Evolutionary conservation across 208 protist genomes (phyloP).

Genomic region (Tetramitus jugosus): DNA sequence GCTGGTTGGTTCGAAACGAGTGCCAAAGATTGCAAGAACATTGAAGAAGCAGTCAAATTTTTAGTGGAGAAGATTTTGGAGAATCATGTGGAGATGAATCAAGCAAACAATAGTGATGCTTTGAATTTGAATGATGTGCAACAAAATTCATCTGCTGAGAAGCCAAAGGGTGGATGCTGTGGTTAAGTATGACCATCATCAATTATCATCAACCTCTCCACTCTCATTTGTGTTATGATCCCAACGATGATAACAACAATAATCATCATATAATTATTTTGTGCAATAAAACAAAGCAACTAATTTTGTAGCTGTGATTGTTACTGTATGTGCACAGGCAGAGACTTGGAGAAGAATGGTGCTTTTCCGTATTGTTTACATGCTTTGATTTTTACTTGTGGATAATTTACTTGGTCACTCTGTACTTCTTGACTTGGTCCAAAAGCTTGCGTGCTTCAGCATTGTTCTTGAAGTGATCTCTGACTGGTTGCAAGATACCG

Average conservation of each 20-base stretch:
- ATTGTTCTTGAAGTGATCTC: slow-evolving; percentile 78
- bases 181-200: not conserved
- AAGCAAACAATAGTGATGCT: not conserved
- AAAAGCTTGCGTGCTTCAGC: slow-evolving; percentile 67
- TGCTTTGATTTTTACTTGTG: too few relatives aligned
- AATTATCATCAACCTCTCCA: too few relatives aligned
- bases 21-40: slow-evolving; percentile 47
- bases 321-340: too few relatives aligned
- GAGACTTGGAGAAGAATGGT: too few relatives aligned
- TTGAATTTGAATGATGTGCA: not conserved
- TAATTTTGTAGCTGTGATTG: too few relatives aligned
- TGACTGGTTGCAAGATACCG: slow-evolving; percentile 78
- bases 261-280: too few relatives aligned
- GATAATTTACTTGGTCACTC: slow-evolving; percentile 40
- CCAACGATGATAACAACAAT: too few relatives aligned
- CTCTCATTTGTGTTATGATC: too few relatives aligned
- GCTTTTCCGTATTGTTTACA: too few relatives aligned
- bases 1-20: slow-evolving; percentile 49
- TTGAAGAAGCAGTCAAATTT: slow-evolving; percentile 35
- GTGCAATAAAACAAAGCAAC: too few relatives aligned
- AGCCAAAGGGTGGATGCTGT: not conserved
- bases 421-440: slow-evolving; percentile 68
- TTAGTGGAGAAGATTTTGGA: slow-evolving; percentile 44
- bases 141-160: not conserved
- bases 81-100: slow-evolving; percentile 21